Conservation (phyloP, 306 rosid genomes). For the Cucurbita ficifolia region DNA sequence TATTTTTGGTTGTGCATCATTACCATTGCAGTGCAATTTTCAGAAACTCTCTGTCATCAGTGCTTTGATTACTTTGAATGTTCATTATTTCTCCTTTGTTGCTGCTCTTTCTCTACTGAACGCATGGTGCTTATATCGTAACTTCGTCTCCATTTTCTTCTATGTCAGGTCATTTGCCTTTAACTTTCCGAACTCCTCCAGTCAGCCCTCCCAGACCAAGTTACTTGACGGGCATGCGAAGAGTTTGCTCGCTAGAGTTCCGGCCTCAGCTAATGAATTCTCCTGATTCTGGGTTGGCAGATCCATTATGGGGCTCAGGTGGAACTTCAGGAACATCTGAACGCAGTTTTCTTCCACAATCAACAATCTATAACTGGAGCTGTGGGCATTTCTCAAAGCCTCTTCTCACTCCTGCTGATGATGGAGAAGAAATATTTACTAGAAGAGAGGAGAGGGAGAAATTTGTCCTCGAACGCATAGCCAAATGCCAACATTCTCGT, state of each 20-base stretch:
- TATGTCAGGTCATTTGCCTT: conserved; percentile 60
- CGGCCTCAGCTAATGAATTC: conserved; percentile 76
- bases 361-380: conserved; percentile 88
- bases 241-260: conserved; percentile 86
- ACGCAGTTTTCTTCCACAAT: conserved; percentile 80
- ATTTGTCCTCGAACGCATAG: conserved; percentile 73
- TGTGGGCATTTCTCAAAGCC: conserved; percentile 96
- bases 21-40: background rate
- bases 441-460: conserved; percentile 93
- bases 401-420: conserved; percentile 58
- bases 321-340: conserved; percentile 53
- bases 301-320: conserved; percentile 72
- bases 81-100: background rate
- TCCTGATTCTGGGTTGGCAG: conserved; percentile 88
- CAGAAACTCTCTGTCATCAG: background rate
- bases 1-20: background rate
- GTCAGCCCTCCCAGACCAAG: conserved; percentile 94
- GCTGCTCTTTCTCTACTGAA: background rate
- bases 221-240: conserved; percentile 76
- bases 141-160: conserved; percentile 6
- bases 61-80: background rate
- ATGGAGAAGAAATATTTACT: conserved; percentile 44
- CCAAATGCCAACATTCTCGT: conserved; percentile 90
- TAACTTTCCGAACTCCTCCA: conserved; percentile 92
- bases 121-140: background rate